Evolutionary conservation across 805 yeast genomes (phyloP).

Genomic region (Wickerhamomyces silvicola): DNA sequence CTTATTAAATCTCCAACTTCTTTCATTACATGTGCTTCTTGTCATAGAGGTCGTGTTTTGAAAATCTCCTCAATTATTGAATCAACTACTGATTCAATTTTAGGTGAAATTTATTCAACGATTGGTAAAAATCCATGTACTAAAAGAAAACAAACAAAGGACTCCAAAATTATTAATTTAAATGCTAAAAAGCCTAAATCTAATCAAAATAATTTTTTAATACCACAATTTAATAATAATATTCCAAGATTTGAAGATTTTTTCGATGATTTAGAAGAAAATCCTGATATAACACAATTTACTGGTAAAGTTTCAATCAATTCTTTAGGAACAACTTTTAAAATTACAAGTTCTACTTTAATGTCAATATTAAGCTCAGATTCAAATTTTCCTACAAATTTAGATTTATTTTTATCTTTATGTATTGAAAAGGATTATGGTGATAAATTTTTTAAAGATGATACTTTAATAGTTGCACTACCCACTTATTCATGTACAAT

Average conservation of each 20-base stretch:
- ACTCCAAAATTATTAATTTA: slow-evolving; percentile 4
- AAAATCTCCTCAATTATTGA: slow-evolving; percentile 17
- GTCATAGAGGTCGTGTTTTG: slow-evolving; percentile 23
- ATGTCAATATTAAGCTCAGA: slow-evolving; percentile 12
- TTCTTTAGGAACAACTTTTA: slow-evolving; percentile 13
- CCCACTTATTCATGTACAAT: slow-evolving; percentile 17
- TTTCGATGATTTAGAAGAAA: slow-evolving; percentile 19
- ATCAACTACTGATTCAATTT: slow-evolving; percentile 13
- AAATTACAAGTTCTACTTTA: slow-evolving; percentile 12
- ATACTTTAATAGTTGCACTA: slow-evolving; percentile 19
- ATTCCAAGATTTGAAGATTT: slow-evolving; percentile 19
- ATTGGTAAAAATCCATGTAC: slow-evolving; percentile 20
- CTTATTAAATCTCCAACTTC: slow-evolving; percentile 20
- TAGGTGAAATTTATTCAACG: slow-evolving; percentile 18
- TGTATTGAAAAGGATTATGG: slow-evolving; percentile 13
- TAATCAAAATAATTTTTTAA: too few relatives aligned
- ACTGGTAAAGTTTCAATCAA: slow-evolving; percentile 9
- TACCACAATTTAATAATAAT: slow-evolving; percentile 3
- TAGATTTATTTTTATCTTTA: slow-evolving; percentile 17
- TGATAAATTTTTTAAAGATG: slow-evolving; percentile 9
- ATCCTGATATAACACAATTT: slow-evolving; percentile 10
- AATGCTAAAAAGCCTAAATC: too few relatives aligned
- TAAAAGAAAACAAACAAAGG: slow-evolving; percentile 19
- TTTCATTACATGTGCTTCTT: slow-evolving; percentile 22
- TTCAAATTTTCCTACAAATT: slow-evolving; percentile 15